Evolutionary conservation across 164 flowering plant species (phyloP).

Genomic region (Akebia trifoliata): DNA sequence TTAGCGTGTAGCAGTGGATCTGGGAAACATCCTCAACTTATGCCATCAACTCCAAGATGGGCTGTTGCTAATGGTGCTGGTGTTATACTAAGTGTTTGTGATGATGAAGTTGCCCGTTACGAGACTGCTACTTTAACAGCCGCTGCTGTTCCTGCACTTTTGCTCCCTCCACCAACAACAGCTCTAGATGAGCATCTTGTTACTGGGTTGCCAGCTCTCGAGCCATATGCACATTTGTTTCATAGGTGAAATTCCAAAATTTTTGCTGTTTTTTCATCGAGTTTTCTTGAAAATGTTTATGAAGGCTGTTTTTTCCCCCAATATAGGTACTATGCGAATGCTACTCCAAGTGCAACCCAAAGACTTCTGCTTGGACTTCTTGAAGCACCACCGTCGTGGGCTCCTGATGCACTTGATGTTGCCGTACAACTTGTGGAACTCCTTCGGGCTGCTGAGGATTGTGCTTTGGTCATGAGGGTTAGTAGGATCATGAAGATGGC

Average conservation of each 20-base stretch:
- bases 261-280: background rate
- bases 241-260: constrained; percentile 50
- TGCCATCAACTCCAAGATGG: constrained; percentile 98
- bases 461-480: constrained; percentile 91
- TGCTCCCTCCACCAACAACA: constrained; percentile 96
- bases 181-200: constrained; percentile 92
- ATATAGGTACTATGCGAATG: constrained; percentile 83
- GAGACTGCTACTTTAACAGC: constrained; percentile 95
- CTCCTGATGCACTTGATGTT: constrained; percentile 99
- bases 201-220: constrained; percentile 95
- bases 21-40: constrained; percentile 96
- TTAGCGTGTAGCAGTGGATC: constrained; percentile 78
- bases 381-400: constrained; percentile 99
- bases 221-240: constrained; percentile 94
- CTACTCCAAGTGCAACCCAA: constrained; percentile 97
- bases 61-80: constrained; percentile 99
- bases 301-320: constrained; percentile 7
- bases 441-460: constrained; percentile 95
- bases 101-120: constrained; percentile 90
- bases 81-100: constrained; percentile 93
- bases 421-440: constrained; percentile 98
- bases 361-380: constrained; percentile 90
- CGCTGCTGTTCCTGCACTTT: constrained; percentile 92
- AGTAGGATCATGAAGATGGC: too few relatives aligned
- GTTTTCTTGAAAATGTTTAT: background rate